phyloP scores from a whole-genome alignment of 2,329 filamentous ascomycete species.

The Cyphellophora europaea region DNA sequence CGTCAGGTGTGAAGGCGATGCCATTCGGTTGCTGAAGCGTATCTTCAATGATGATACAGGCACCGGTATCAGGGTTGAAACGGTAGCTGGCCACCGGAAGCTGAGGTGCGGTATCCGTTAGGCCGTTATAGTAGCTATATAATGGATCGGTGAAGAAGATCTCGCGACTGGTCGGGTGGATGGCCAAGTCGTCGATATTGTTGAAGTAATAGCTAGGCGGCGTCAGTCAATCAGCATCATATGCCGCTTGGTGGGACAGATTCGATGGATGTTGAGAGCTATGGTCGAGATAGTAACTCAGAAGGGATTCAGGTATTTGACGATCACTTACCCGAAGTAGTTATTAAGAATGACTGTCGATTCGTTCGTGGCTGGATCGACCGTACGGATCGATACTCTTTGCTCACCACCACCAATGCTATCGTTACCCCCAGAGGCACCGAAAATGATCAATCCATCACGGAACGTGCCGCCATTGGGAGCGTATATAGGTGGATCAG shows the following conservation, averaged over 20 bases:
- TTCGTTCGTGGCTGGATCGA: conserved; percentile 36
- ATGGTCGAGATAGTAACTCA: too few relatives aligned
- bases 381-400: conserved; percentile 30
- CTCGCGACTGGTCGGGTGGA: conserved; percentile 30
- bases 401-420: conserved; percentile 28
- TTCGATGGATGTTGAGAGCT: too few relatives aligned
- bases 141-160: conserved; percentile 41
- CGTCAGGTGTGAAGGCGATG: conserved; percentile 32
- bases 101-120: conserved; percentile 26
- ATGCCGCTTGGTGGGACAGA: too few relatives aligned
- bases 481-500: conserved; percentile 34
- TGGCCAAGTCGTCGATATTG: conserved; percentile 33
- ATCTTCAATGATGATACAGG: conserved; percentile 28
- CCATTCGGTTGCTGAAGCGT: conserved; percentile 33
- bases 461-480: conserved; percentile 33
- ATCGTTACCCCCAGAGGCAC: conserved; percentile 27
- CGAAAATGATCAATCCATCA: conserved; percentile 31
- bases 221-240: too few relatives aligned
- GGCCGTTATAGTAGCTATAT: conserved; percentile 27
- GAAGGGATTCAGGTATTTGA: too few relatives aligned
- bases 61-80: conserved; percentile 25
- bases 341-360: conserved; percentile 34
- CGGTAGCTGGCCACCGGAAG: conserved; percentile 31
- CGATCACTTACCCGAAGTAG: too few relatives aligned
- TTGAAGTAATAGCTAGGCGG: conserved; percentile 37